Base-by-base conservation (phyloP, 306 rosid species). In the Pyrus pyrifolia region DNA sequence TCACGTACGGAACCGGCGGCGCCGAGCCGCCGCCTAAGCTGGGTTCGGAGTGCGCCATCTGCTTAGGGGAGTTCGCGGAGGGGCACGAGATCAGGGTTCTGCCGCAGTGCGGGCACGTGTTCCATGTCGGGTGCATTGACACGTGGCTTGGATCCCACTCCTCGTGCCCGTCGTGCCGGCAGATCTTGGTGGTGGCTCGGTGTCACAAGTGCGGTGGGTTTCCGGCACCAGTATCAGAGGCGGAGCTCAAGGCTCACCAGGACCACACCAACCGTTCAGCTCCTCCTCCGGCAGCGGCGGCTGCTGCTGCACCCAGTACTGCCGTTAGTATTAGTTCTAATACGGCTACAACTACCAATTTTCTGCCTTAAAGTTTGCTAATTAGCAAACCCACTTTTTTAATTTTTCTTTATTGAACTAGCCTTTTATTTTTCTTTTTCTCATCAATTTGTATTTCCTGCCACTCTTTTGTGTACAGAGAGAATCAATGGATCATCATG, bases 91-190 rank as follows among this genome's bases (percentile, higher is more conserved):
- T 91, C 73, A 82, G 97, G 2, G 88, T 83, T 1, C 55, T 91
- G 68, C 97, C 97, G 60, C 94, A 87, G 88, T 89, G 97, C 70
- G 88, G 90, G 0, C 97, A 91, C 59, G 83, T 86, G 9, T 91
- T 91, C 79, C 97, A 89, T 44, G 84, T 87, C 0, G 82, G 69
- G 0, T 91, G 97, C 75, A 83, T 91, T 35, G 94, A 91, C 79
- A 86, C 82, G 40, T 91, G 97, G 97, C 89, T 91, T 2, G 91
- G 86, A 19, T 83, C 91, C 14, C 97, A 89, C 81, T 91, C 97
- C 0, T 89, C 97, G 5, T 91, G 94, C 70, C 97, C 97, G 10
- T 89, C 92, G 0, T 91, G 95, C 33, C 89, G 95, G 44, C 92
- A 89, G 82, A 81, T 89, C 51, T 74, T 87, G 42, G 92, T 83